A percentile compares a stretch with the other conserved stretches of the same genome.
Conservation (phyloP, 352 stramenopile genomes). For the Phytophthora agathidicida region DNA sequence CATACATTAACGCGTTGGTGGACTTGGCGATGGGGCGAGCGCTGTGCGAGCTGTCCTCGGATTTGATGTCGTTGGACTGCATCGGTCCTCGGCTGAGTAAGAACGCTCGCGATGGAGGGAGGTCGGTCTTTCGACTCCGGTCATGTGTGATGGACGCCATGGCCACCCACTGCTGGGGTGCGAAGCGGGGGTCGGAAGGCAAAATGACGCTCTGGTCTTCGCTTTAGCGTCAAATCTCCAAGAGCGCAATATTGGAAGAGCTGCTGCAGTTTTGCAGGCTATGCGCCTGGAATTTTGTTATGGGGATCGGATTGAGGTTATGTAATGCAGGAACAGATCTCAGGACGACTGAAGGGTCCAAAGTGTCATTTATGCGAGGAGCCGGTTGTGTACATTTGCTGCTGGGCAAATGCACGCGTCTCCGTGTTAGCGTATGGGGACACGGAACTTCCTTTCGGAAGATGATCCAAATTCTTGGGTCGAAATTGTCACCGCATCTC, state of each 20-base stretch:
- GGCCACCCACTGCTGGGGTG: not conserved
- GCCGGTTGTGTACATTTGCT: too few relatives aligned
- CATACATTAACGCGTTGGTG: conserved; percentile 79
- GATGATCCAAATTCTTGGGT: not conserved
- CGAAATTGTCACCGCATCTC: not conserved
- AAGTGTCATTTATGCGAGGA: too few relatives aligned
- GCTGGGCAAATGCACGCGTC: not conserved
- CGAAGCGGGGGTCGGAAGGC: conserved; percentile 15
- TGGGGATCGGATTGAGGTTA: conserved; percentile 13
- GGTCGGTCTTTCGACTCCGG: conserved; percentile 16
- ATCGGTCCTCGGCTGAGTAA: conserved; percentile 21
- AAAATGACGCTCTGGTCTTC: conserved; percentile 16
- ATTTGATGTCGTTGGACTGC: conserved; percentile 10
- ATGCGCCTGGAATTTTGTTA: conserved; percentile 31
- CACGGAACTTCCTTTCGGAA: too few relatives aligned
- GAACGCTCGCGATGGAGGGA: conserved; percentile 20
- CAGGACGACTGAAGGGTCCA: conserved; percentile 16
- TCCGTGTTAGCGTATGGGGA: not conserved
- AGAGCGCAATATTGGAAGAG: conserved; percentile 23
- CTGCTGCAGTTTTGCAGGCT: conserved; percentile 1
- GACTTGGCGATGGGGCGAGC: conserved; percentile 36
- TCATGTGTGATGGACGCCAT: conserved; percentile 30
- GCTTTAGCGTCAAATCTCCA: conserved; percentile 18
- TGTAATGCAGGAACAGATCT: conserved; percentile 26
- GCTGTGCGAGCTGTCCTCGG: not conserved